Percentiles rank a stretch among this genome's conserved stretches.
Conservation (phyloP, 345 rosid genomes). For the Lepidium africanum region DNA sequence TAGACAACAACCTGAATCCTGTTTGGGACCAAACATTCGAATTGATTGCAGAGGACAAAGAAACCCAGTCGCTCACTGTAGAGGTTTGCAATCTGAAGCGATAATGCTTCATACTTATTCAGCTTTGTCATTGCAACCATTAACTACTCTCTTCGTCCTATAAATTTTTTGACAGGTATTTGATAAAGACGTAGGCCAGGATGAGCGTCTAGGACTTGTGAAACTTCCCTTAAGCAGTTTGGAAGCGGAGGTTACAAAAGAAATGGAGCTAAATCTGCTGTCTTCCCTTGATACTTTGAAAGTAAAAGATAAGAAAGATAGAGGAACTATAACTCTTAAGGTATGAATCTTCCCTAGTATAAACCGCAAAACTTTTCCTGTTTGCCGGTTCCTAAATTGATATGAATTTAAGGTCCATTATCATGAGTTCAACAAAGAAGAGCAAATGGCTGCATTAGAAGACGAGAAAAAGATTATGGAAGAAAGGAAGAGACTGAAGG, state of each 20-base stretch:
- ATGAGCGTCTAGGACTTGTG: slow-evolving; percentile 75
- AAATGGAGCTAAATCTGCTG: slow-evolving; percentile 56
- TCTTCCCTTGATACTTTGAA: slow-evolving; percentile 89
- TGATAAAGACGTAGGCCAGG: slow-evolving; percentile 93
- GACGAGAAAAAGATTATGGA: slow-evolving; percentile 85
- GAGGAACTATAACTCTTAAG: slow-evolving; percentile 83
- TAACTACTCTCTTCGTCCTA: not conserved
- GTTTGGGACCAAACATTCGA: slow-evolving; percentile 84
- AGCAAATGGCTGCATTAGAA: slow-evolving; percentile 73
- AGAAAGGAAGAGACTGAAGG: slow-evolving; percentile 80
- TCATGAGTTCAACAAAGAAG: slow-evolving; percentile 80
- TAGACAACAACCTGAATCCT: slow-evolving; percentile 94
- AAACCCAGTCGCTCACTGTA: slow-evolving; percentile 69
- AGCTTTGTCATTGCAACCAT: not conserved
- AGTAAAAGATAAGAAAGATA: slow-evolving; percentile 91
- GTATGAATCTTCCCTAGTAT: slow-evolving; percentile 30
- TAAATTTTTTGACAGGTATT: slow-evolving; percentile 48
- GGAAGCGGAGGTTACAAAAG: slow-evolving; percentile 44
- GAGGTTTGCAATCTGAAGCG: slow-evolving; percentile 46
- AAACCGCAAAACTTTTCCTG: not conserved
- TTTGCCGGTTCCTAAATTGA: slow-evolving; percentile 15
- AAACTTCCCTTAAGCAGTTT: slow-evolving; percentile 60
- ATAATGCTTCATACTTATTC: not conserved
- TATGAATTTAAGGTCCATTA: slow-evolving; percentile 42
- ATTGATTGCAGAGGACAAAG: slow-evolving; percentile 94